Conservation (phyloP, 495 filamentous ascomycete species). For the Corynascus novoguineensis region DNA sequence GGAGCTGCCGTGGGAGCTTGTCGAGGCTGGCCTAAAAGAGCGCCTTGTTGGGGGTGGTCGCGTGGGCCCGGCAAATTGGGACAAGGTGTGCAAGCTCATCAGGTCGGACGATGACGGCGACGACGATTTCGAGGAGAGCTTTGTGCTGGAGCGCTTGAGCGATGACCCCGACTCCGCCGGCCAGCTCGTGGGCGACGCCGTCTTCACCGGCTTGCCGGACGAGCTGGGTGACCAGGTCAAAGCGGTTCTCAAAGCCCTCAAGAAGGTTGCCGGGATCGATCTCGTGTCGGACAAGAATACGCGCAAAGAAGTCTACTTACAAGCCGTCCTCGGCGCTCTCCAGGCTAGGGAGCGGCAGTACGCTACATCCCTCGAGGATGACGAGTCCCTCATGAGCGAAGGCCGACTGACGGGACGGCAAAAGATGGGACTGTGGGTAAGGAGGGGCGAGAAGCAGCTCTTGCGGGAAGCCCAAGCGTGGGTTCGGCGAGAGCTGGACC, state of each 20-base stretch:
- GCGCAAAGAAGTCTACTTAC: slow-evolving; percentile 33
- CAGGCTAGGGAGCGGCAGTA: slow-evolving; percentile 51
- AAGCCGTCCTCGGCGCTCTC: slow-evolving; percentile 40
- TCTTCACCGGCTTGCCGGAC: slow-evolving; percentile 32
- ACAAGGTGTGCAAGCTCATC: slow-evolving; percentile 27
- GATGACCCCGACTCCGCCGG: slow-evolving; percentile 37
- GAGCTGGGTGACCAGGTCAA: slow-evolving; percentile 38
- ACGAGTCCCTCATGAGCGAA: slow-evolving; percentile 46
- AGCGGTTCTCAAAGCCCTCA: slow-evolving; percentile 36
- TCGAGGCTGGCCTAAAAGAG: slow-evolving; percentile 43
- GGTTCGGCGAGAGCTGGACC: slow-evolving; percentile 14
- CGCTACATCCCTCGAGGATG: slow-evolving; percentile 56
- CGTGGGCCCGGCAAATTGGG: slow-evolving; percentile 38
- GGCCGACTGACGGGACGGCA: slow-evolving; percentile 34
- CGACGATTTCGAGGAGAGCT: slow-evolving; percentile 41
- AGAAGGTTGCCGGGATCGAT: slow-evolving; percentile 30
- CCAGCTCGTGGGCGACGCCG: slow-evolving; percentile 24
- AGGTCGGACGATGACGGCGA: slow-evolving; percentile 33
- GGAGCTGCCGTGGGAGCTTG: slow-evolving; percentile 57
- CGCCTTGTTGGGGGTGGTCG: slow-evolving; percentile 32
- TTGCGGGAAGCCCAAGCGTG: slow-evolving; percentile 41
- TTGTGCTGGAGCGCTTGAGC: slow-evolving; percentile 41
- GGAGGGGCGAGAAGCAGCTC: slow-evolving; percentile 77
- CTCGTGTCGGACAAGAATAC: slow-evolving; percentile 36
- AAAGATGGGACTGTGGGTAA: slow-evolving; percentile 67